Conservation (phyloP, 208 protist genomes). For the Leptomonas pyrrhocoris region DNA sequence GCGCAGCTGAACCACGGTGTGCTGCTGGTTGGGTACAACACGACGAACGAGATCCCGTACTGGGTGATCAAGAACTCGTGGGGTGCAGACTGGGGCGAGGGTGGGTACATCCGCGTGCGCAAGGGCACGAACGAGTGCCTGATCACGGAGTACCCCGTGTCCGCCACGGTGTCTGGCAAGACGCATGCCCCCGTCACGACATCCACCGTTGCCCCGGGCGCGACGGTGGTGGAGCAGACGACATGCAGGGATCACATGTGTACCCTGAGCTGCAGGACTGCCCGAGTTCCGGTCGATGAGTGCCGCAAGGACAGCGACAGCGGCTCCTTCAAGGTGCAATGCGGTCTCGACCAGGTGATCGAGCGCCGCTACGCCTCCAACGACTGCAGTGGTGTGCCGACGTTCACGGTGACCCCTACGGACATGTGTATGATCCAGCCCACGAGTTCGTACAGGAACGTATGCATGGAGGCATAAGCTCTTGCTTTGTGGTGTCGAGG, state of each 20-base stretch:
- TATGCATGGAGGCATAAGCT: conserved; percentile 16
- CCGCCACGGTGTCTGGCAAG: conserved; percentile 18
- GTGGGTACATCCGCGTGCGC: conserved; percentile 72
- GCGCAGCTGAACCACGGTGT: too few species aligned
- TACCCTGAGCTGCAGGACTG: conserved; percentile 15
- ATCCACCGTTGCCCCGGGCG: conserved; percentile 16
- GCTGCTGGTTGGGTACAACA: conserved; percentile 76
- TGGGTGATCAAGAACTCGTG: conserved; percentile 92
- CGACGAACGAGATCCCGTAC: conserved; percentile 47
- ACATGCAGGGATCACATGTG: conserved; percentile 31
- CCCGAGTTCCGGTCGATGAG: conserved; percentile 2
- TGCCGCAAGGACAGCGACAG: conserved; percentile 9
- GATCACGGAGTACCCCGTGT: conserved; percentile 36
- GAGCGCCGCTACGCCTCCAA: conserved; percentile 27
- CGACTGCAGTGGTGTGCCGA: conserved; percentile 38
- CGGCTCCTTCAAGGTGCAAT: conserved; percentile 34
- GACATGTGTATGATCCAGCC: conserved; percentile 38
- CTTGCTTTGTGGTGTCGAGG: too few species aligned
- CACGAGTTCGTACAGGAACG: conserved; percentile 6
- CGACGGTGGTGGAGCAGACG: conserved; percentile 20
- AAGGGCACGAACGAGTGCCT: conserved; percentile 58
- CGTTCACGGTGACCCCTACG: conserved; percentile 25
- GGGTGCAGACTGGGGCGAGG: conserved; percentile 70
- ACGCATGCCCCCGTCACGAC: conserved; percentile 13
- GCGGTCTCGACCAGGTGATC: conserved; percentile 35